Evolutionary conservation across 2,329 filamentous ascomycete species (phyloP).

Genomic region (Didymella glomerata): DNA sequence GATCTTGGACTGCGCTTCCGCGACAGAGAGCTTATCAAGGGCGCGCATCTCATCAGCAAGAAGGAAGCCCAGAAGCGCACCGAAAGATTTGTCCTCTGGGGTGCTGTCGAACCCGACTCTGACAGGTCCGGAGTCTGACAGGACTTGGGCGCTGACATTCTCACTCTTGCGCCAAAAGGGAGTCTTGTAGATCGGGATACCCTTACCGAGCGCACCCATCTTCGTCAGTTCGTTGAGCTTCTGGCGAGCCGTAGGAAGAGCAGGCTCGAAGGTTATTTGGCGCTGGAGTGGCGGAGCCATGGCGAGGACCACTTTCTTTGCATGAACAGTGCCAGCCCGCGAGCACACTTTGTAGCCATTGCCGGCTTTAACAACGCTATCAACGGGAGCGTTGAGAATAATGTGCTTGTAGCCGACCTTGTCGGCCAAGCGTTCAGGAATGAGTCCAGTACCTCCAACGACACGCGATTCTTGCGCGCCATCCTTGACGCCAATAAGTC

Average conservation of each 20-base stretch:
- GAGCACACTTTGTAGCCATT: slow-evolving; percentile 27
- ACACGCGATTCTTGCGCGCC: slow-evolving; percentile 34
- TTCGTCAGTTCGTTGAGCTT: slow-evolving; percentile 47
- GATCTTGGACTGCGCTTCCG: slow-evolving; percentile 4
- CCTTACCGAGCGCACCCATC: slow-evolving; percentile 63
- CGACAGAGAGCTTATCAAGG: slow-evolving; percentile 22
- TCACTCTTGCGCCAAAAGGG: slow-evolving; percentile 59
- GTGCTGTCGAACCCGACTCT: slow-evolving; percentile 33
- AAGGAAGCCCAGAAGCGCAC: slow-evolving; percentile 36
- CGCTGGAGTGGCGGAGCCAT: slow-evolving; percentile 59
- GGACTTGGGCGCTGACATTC: slow-evolving; percentile 53
- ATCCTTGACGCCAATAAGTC: slow-evolving; percentile 21
- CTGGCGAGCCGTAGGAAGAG: slow-evolving; percentile 55
- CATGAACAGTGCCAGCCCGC: slow-evolving; percentile 40
- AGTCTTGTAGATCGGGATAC: slow-evolving; percentile 56
- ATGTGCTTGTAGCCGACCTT: slow-evolving; percentile 28
- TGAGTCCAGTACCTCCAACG: slow-evolving; percentile 33
- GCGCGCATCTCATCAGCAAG: slow-evolving; percentile 32
- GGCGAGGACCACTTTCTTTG: slow-evolving; percentile 59
- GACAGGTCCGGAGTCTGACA: slow-evolving; percentile 25
- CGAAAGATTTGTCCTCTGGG: slow-evolving; percentile 27
- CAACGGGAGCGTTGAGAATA: slow-evolving; percentile 29
- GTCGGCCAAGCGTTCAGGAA: slow-evolving; percentile 28
- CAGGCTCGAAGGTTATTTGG: slow-evolving; percentile 59
- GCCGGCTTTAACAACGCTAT: slow-evolving; percentile 10